Percentiles rank a stretch among this genome's conserved stretches.
These are phyloP conservation scores for Candida piceae DNA, from an alignment of 805 yeast genomes.

Conservation along the genomic window DNA sequence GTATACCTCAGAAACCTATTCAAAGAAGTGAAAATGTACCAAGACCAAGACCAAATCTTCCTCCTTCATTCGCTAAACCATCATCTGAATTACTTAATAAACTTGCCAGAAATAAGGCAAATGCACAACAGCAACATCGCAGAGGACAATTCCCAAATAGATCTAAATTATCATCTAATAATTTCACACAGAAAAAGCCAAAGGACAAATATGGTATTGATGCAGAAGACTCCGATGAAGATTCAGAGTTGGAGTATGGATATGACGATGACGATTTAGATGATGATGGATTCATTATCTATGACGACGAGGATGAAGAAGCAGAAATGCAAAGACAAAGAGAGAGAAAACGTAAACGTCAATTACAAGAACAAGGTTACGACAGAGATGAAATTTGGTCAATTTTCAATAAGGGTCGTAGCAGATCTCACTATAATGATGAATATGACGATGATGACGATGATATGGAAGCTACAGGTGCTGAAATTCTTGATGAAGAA, in stretches of 20 bases:
- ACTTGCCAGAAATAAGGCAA: conserved; percentile 29
- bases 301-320: conserved; percentile 43
- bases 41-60: neutral
- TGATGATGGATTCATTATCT: conserved; percentile 30
- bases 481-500: conserved; percentile 83
- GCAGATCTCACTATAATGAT: conserved; percentile 26
- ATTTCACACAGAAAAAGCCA: too few species aligned
- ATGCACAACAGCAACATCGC: neutral
- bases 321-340: conserved; percentile 15
- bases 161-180: too few species aligned
- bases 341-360: conserved; percentile 22
- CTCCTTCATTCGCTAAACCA: conserved; percentile 45
- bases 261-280: conserved; percentile 32
- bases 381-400: conserved; percentile 89
- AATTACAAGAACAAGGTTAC: conserved; percentile 39
- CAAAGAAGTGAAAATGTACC: neutral
- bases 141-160: too few species aligned
- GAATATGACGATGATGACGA: conserved; percentile 45
- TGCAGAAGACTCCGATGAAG: conserved; percentile 16
- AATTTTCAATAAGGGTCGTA: conserved; percentile 59
- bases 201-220: conserved; percentile 27
- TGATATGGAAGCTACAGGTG: conserved; percentile 95
- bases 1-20: too few species aligned
- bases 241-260: conserved; percentile 22
- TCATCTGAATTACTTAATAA: conserved; percentile 48